A percentile compares a stretch with the other conserved stretches of the same genome.
Evolutionary conservation across 179 eudicot genomes (phyloP).

Genomic region (Actinidia chinensis): DNA sequence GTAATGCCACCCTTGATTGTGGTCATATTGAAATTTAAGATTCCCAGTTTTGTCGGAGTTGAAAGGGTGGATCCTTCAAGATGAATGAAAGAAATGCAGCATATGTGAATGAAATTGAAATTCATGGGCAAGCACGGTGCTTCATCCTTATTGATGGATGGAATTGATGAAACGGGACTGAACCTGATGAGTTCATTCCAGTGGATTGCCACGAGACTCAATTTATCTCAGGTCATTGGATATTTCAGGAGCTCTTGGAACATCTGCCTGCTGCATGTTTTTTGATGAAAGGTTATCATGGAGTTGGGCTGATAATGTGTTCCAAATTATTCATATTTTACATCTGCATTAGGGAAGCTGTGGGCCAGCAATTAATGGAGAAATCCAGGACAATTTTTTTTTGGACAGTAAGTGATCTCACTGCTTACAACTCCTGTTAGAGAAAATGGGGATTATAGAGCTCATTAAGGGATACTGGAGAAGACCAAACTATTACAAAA

Average conservation of each 20-base stretch:
- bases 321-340: slow-evolving; percentile 39
- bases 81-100: slow-evolving; percentile 19
- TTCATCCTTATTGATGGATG: slow-evolving; percentile 45
- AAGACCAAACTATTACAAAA: slow-evolving; percentile 49
- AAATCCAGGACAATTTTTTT: slow-evolving; percentile 33
- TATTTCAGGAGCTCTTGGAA: slow-evolving; percentile 20
- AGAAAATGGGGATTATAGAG: slow-evolving; percentile 30
- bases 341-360: slow-evolving; percentile 32
- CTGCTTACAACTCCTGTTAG: slow-evolving; percentile 60
- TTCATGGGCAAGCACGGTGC: slow-evolving; percentile 39
- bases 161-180: slow-evolving; percentile 26
- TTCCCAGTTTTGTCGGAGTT: slow-evolving; percentile 33
- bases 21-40: slow-evolving; percentile 23
- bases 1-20: slow-evolving; percentile 19
- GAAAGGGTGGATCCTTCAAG: slow-evolving; percentile 24
- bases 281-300: slow-evolving; percentile 25
- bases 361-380: slow-evolving; percentile 28
- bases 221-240: slow-evolving; percentile 36
- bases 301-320: slow-evolving; percentile 33
- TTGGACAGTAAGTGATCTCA: slow-evolving; percentile 60
- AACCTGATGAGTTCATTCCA: slow-evolving; percentile 31
- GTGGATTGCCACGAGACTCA: slow-evolving; percentile 35
- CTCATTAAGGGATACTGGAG: slow-evolving; percentile 32
- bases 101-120: slow-evolving; percentile 22
- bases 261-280: slow-evolving; percentile 20